These are phyloP conservation scores for Phlegmacium glaucopus DNA, from an alignment of 768 basidiomycete genomes.

Conservation along the genomic window DNA sequence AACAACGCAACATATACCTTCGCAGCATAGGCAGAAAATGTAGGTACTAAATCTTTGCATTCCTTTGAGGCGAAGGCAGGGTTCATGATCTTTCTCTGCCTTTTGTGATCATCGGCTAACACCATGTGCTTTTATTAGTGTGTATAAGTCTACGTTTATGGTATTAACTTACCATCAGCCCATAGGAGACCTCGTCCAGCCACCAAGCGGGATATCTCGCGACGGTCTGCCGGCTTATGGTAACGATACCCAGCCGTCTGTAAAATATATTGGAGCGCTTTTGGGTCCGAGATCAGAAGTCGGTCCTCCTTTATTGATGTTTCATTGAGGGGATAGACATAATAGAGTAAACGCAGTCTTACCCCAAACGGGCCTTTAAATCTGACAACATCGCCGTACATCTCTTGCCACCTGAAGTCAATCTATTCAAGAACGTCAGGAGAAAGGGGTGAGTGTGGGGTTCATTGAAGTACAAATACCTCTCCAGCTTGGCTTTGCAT, in stretches of 20 bases:
- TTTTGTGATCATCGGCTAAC: constrained; percentile 37
- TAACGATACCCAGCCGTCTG: constrained; percentile 42
- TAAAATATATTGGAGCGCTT: constrained; percentile 44
- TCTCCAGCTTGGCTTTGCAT: constrained; percentile 32
- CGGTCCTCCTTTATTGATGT: constrained; percentile 34
- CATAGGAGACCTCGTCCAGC: constrained; percentile 34
- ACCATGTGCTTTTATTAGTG: background rate
- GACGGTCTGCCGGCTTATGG: constrained; percentile 35
- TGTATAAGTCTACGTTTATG: background rate
- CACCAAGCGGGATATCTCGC: constrained; percentile 31
- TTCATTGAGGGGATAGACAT: background rate
- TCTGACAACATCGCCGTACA: constrained; percentile 38
- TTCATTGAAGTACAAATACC: constrained; percentile 11
- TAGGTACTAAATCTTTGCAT: constrained; percentile 31
- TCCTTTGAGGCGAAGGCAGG: constrained; percentile 48
- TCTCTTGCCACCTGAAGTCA: constrained; percentile 42
- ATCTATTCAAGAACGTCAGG: constrained; percentile 19
- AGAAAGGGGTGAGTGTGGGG: constrained; percentile 8
- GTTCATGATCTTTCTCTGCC: constrained; percentile 43
- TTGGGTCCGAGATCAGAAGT: constrained; percentile 45
- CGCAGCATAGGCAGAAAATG: constrained; percentile 25
- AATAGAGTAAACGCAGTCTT: constrained; percentile 7
- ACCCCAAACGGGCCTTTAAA: constrained; percentile 37
- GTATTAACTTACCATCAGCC: constrained; percentile 33
- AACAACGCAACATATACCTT: constrained; percentile 18